Conservation (phyloP, 495 filamentous ascomycete species). For the Apodospora peruviana region DNA sequence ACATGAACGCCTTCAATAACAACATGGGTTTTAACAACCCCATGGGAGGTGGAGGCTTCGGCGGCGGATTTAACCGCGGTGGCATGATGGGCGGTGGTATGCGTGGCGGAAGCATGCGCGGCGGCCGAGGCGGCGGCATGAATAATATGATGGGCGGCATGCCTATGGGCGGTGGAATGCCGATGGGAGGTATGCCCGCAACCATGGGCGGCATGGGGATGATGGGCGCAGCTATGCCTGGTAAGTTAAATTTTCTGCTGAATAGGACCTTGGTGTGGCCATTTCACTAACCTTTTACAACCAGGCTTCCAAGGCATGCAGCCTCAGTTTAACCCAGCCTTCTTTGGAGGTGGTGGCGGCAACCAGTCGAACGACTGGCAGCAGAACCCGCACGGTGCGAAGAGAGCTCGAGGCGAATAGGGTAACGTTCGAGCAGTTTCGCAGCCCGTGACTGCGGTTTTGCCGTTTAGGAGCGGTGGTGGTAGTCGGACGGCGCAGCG, state of each 20-base stretch:
- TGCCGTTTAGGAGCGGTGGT: no score
- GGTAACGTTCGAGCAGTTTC: background rate
- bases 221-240: conserved; percentile 59
- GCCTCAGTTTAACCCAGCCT: conserved; percentile 72
- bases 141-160: conserved; percentile 22
- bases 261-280: background rate
- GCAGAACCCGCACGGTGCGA: conserved; percentile 82
- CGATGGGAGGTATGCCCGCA: conserved; percentile 47
- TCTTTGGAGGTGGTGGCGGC: conserved; percentile 57
- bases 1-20: conserved; percentile 31
- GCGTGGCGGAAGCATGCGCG: conserved; percentile 70
- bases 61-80: conserved; percentile 50
- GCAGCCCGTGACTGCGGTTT: no score
- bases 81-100: conserved; percentile 65
- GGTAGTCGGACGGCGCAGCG: no score
- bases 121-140: conserved; percentile 58
- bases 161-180: conserved; percentile 25
- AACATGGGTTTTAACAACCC: conserved; percentile 40
- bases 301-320: conserved; percentile 63
- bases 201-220: conserved; percentile 59
- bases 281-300: background rate
- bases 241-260: conserved; percentile 23
- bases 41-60: conserved; percentile 62
- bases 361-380: conserved; percentile 48
- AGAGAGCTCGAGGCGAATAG: conserved; percentile 57